A percentile compares a stretch with the other conserved stretches of the same genome.
Evolutionary conservation across 2,329 filamentous ascomycete species (phyloP).

Genomic region (Xylaria arbuscula): DNA sequence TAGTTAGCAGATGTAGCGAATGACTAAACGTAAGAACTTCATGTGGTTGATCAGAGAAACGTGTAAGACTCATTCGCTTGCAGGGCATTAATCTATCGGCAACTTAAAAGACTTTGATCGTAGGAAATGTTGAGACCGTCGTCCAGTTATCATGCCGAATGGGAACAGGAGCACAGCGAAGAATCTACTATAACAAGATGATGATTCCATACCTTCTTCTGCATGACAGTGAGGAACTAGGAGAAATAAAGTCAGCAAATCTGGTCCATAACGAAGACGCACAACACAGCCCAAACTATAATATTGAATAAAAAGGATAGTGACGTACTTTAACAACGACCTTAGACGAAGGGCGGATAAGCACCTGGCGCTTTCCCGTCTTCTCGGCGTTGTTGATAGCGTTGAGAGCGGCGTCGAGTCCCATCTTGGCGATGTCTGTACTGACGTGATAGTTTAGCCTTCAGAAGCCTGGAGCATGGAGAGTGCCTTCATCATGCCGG

Average conservation of each 20-base stretch:
- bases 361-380: slow-evolving; percentile 98
- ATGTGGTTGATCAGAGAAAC: slow-evolving; percentile 80
- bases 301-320: no score
- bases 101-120: slow-evolving; percentile 99
- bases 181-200: slow-evolving; percentile 21
- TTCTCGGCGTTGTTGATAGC: slow-evolving; percentile 99
- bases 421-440: slow-evolving; percentile 89
- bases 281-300: no score
- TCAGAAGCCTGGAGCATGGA: slow-evolving; percentile 71
- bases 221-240: slow-evolving; percentile 95
- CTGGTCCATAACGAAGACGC: background rate
- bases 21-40: slow-evolving; percentile 93
- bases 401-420: slow-evolving; percentile 99
- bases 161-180: slow-evolving; percentile 35
- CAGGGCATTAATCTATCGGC: slow-evolving; percentile 86
- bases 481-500: slow-evolving; percentile 69
- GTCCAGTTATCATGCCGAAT: slow-evolving; percentile 99
- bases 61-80: slow-evolving; percentile 92
- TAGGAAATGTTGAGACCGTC: slow-evolving; percentile 80
- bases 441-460: slow-evolving; percentile 66
- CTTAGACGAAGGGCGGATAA: slow-evolving; percentile 98
- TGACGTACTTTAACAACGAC: slow-evolving; percentile 83
- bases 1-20: slow-evolving; percentile 83
- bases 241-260: slow-evolving; percentile 5
- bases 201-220: slow-evolving; percentile 91